Percentiles rank a stretch among this genome's conserved stretches.
Conservation (phyloP, 495 filamentous ascomycete species). For the Cudoniella acicularis region DNA sequence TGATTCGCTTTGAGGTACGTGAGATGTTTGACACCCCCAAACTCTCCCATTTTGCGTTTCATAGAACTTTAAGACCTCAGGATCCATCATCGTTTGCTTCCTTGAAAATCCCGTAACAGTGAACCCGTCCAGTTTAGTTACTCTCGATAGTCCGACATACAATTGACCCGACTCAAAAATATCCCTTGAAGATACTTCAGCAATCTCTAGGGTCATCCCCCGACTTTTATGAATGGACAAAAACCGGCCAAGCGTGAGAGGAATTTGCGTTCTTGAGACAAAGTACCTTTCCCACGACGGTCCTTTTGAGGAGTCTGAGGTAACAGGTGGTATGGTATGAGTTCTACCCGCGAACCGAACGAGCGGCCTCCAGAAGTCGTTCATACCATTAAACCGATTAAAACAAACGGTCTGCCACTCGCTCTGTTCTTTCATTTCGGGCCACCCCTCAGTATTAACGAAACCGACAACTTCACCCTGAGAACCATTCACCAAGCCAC, state of each 20-base stretch:
- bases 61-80: conserved; percentile 20
- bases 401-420: background rate
- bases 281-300: background rate
- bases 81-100: conserved; percentile 15
- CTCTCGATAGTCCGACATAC: conserved; percentile 42
- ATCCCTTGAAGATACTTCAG: conserved; percentile 32
- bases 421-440: background rate
- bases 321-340: conserved; percentile 18
- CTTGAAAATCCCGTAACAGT: conserved; percentile 28
- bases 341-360: conserved; percentile 30
- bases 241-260: conserved; percentile 41
- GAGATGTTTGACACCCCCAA: too few relatives aligned
- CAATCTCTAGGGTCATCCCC: conserved; percentile 41
- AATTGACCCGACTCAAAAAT: conserved; percentile 39
- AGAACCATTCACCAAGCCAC: conserved; percentile 46
- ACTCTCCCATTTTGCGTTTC: conserved; percentile 15
- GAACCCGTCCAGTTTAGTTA: conserved; percentile 32
- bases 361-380: conserved; percentile 25
- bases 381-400: conserved; percentile 3
- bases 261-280: conserved; percentile 39
- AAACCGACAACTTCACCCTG: conserved; percentile 45
- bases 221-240: conserved; percentile 45
- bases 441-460: background rate
- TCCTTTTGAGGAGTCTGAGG: conserved; percentile 3
- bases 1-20: too few relatives aligned